A percentile compares a stretch with the other conserved stretches of the same genome.
These are phyloP conservation scores for Athelia psychrophila DNA, from an alignment of 1,284 basidiomycete genomes.

Conservation along the genomic window DNA sequence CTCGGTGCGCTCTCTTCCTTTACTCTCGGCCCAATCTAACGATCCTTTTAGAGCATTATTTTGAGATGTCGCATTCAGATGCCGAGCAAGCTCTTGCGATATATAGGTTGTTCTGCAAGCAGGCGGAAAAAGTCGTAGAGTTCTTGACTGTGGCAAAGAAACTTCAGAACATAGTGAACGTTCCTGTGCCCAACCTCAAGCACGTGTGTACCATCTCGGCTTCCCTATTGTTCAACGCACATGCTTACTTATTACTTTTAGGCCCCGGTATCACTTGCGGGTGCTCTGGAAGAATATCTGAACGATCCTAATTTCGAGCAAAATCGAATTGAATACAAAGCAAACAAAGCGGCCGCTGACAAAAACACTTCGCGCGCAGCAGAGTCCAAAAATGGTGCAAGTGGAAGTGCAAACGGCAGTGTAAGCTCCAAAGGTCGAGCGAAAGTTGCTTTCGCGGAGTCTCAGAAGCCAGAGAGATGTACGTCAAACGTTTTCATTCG, in stretches of 20 bases:
- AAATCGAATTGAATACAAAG: constrained; percentile 89
- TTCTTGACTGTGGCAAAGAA: constrained; percentile 93
- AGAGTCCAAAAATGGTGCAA: constrained; percentile 26
- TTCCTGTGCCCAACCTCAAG: constrained; percentile 92
- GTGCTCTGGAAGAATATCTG: constrained; percentile 93
- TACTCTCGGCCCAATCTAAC: constrained; percentile 6
- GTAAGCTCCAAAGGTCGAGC: constrained; percentile 4
- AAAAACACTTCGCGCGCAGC: constrained; percentile 31
- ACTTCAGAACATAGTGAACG: constrained; percentile 88
- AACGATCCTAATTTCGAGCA: constrained; percentile 96
- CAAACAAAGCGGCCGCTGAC: constrained; percentile 79
- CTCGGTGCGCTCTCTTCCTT: constrained; percentile 51
- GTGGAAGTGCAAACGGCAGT: constrained; percentile 2
- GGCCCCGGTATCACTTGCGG: constrained; percentile 93
- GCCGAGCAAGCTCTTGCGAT: constrained; percentile 84
- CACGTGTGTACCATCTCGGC: constrained; percentile 59
- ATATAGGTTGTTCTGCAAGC: constrained; percentile 93
- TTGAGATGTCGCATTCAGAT: constrained; percentile 96
- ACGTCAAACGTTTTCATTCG: neutral
- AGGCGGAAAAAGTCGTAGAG: constrained; percentile 93
- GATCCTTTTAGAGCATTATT: constrained; percentile 83
- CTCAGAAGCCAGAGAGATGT: constrained; percentile 9
- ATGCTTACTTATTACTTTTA: constrained; percentile 24
- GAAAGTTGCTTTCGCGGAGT: constrained; percentile 8
- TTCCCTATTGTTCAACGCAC: constrained; percentile 1